Evolutionary conservation across 805 yeast genomes (phyloP), one percentile per base, ranked within the genome.

Genomic region (Ascoidea rubescens): DNA sequence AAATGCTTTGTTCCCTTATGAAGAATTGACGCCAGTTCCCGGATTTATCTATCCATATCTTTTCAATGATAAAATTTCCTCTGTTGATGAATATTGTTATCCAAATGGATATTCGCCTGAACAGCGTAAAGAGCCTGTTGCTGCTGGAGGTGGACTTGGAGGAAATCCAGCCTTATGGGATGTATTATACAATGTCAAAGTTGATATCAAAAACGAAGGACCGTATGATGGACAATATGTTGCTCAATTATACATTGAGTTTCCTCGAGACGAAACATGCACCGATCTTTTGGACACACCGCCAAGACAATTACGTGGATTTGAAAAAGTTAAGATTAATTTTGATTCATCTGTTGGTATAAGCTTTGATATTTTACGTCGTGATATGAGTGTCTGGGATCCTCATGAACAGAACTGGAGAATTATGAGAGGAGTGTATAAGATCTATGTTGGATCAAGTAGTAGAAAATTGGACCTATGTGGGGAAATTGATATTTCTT

Each of bases 151-250:
- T 21, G 78, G 77, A 0, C 56, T 74, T 21, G 84, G 83, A 0
- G 84, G 85, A 1, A 78, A 79, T 60, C 79, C 79, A 5, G 81
- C 77, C 0, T 66, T 79, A 45, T 80, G 82, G 82, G 77, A 77
- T 47, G 65, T 65, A 1, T 63, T 75, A 48, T 75, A 75, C 57
- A 62, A 69, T 49, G 77, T 76, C 4, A 63, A 64, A 42, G 79
- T 73, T 2, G 63, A 59, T 21, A 70, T 78, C n/a, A 64, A 67
- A 47, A 78, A 79, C 56, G 70, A 67, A 30, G 84, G 84, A 0
- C 64, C 65, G 5, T 59, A 60, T 33, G 64, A 62, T 16, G 82
- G 82, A 1, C 71, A 71, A 4, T 71, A 67, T 55, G 82, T 75
- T 31, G 73, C 73, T 10, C 82, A 79, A 59, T 61, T 79, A 51